A percentile compares a stretch with the other conserved stretches of the same genome.
Conservation (phyloP, 257 asterid species). For the Echites panduratus region DNA sequence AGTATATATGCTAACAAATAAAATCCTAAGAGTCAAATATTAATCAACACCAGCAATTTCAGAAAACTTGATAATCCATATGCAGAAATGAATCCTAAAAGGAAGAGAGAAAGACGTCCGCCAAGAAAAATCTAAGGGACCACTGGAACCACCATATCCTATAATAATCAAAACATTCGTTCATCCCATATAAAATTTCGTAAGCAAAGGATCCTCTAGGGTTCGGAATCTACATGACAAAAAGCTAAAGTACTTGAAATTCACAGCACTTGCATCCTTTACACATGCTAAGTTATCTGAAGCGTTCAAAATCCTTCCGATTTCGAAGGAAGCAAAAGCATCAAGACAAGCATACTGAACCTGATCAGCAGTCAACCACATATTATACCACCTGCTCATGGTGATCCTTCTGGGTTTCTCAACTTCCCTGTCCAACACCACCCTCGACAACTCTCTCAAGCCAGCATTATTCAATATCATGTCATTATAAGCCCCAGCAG, state of each 20-base stretch:
- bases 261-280: background rate
- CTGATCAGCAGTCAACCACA: background rate
- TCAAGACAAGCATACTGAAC: conserved; percentile 8
- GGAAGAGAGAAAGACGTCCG: too few relatives aligned
- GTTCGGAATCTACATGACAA: background rate
- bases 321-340: background rate
- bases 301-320: background rate
- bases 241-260: background rate
- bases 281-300: background rate
- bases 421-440: conserved; percentile 21
- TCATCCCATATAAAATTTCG: background rate
- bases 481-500: background rate
- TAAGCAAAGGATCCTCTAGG: background rate
- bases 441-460: conserved; percentile 19
- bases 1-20: too few relatives aligned
- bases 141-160: too few relatives aligned
- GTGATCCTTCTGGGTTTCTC: conserved; percentile 27
- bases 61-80: too few relatives aligned
- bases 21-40: too few relatives aligned
- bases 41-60: too few relatives aligned
- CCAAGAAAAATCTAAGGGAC: too few relatives aligned
- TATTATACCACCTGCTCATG: conserved; percentile 12
- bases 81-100: too few relatives aligned
- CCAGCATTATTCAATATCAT: conserved; percentile 22
- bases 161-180: background rate